Conservation (phyloP, 768 basidiomycete species). For the Pleurotus salmoneostramineus region DNA sequence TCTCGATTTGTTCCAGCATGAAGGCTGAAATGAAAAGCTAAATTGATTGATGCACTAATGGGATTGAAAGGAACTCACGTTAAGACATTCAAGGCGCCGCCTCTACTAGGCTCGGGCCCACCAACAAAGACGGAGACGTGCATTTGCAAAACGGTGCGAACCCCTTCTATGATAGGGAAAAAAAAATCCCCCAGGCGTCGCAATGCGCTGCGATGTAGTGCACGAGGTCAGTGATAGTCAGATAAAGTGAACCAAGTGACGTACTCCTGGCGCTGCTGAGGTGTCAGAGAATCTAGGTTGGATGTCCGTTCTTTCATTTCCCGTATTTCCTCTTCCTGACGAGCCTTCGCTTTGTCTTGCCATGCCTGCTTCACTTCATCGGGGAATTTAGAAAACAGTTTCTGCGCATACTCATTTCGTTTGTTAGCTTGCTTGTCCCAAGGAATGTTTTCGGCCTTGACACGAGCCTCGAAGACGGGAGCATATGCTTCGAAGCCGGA, state of each 20-base stretch:
- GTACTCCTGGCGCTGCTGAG: conserved; percentile 1
- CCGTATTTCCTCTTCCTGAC: neutral
- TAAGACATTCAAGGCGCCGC: conserved; percentile 7
- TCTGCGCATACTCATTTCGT: neutral
- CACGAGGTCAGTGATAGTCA: neutral
- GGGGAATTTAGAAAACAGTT: neutral
- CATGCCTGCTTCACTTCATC: neutral
- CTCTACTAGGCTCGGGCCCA: conserved; percentile 4
- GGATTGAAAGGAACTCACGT: conserved; percentile 1
- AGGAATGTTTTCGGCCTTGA: neutral
- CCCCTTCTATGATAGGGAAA: neutral
- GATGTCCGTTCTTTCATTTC: neutral
- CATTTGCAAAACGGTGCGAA: neutral
- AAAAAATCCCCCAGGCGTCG: neutral
- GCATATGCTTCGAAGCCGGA: neutral
- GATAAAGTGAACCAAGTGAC: neutral
- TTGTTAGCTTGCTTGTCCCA: neutral
- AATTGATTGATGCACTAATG: neutral
- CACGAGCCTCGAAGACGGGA: neutral
- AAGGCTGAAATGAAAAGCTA: neutral
- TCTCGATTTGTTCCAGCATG: neutral
- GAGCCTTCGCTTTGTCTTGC: neutral
- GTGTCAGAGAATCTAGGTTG: neutral
- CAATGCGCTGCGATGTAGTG: neutral
- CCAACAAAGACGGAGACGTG: conserved; percentile 8